Evolutionary conservation across 164 flowering plant species (phyloP).

Genomic region (Aristolochia contorta): DNA sequence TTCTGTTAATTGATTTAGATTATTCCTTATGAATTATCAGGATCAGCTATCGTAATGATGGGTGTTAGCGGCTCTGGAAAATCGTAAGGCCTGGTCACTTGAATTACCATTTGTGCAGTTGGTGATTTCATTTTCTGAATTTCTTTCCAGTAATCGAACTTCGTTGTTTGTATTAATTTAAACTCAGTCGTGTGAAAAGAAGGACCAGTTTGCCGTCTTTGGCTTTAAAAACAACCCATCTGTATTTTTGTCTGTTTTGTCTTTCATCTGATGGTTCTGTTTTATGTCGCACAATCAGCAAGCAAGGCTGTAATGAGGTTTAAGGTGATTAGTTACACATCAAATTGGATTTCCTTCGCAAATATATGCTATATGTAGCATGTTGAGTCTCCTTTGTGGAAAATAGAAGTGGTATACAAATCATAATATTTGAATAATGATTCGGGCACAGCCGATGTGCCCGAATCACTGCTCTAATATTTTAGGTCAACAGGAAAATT

Average conservation of each 20-base stretch:
- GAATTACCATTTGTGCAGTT: not conserved
- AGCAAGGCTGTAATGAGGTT: not conserved
- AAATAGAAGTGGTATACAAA: not conserved
- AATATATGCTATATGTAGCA: not conserved
- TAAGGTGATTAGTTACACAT: not conserved
- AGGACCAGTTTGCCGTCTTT: not conserved
- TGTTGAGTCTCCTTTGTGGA: not conserved
- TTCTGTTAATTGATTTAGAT: not conserved
- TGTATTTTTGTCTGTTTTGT: not conserved
- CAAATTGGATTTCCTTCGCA: not conserved
- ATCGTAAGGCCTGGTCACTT: constrained; percentile 40
- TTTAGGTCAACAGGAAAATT: constrained; percentile 45
- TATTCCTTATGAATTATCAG: constrained; percentile 14
- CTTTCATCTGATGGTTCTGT: too few species aligned
- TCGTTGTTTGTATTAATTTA: not conserved
- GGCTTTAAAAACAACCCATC: not conserved
- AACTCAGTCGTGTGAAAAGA: not conserved
- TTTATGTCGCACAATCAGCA: too few species aligned
- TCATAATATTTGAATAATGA: too few species aligned
- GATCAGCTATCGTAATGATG: constrained; percentile 57
- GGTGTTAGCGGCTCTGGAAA: constrained; percentile 83
- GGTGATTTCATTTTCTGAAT: not conserved
- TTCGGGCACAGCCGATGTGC: too few species aligned
- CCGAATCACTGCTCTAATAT: too few species aligned
- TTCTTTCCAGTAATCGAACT: not conserved